Evolutionary conservation across 1,284 basidiomycete genomes (phyloP), one percentile per base, ranked within the genome.

Genomic region (Phellinidium pouzarii): DNA sequence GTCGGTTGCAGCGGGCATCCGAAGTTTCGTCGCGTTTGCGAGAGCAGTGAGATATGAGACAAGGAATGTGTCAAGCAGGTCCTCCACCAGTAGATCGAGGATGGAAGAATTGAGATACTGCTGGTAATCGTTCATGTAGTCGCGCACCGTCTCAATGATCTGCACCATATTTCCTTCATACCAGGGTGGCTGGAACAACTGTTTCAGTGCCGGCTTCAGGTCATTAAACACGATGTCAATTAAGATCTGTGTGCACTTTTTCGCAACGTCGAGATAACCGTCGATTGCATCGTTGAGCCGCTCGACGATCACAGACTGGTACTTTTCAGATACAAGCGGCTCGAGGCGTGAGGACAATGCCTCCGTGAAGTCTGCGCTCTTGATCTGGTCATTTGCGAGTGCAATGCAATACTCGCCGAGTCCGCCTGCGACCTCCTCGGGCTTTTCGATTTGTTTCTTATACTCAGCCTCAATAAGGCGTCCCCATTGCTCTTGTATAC

Each of bases 361-460:
- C 70, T 99, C 95, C 8, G 88, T 83, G 64, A 89, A 94, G 66
- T 99, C 94, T 8, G 96, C 96, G 3, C 86, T 90, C 68, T 94
- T 95, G 71, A 99, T 85, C 69, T 97, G 94, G 71, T 99, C 95
- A 71, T 99, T 99, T 48, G 94, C 94, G n/a, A 99, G 80, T 17
- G 94, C 94, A 63, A 99, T 94, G 64, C 89, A 84, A 69, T 99
- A 99, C 71, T 98, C 95, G 55, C 93, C 92, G 50, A 99, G 72
- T 1, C 96, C 95, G 12, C 84, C 85, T 1, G 87, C 79, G 2
- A 88, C 79, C 61, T 96, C 93, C 41, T 97, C 93, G 1, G 93
- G 89, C 64, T 88, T 87, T 64, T 94, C 91, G 11, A 80, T 75
- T 63, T 93, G 88, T 63, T 88, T 90, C 70, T 90, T 91, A 71